Evolutionary conservation across 1,284 basidiomycete species (phyloP), one percentile per base, ranked within the genome.

Genomic region (Rugosomyces carneus): DNA sequence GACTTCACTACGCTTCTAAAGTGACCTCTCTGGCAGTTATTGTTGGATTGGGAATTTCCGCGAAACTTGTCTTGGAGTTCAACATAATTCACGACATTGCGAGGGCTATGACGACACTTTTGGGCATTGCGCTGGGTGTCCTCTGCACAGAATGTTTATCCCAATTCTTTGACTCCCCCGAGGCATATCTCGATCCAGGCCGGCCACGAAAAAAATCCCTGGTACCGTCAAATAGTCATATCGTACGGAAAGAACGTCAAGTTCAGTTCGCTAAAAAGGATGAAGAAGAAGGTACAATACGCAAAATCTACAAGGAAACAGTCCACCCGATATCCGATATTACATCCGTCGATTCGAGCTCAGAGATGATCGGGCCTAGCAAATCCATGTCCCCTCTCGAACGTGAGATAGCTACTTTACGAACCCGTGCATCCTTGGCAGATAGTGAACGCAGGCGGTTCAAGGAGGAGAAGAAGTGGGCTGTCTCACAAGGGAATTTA

Each of bases 381-480:
- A 70, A 75, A 20, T 60, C 69, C 24, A 75, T 83, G 72, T 75
- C 77, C n/a, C 79, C 78, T 9, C 62, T 78, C 35, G 83, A 87
- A 58, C 77, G 81, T 24, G 83, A 87, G 55, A 73, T 89, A 15
- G 80, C 81, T 18, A 69, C 77, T 11, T 71, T 90, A 21, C 75
- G 86, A 42, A 79, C 84, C 36, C 75, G 84, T 29, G 87, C 87
- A 15, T 82, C 83, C 18, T 65, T 88, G 47, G 87, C 88, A 18
- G 88, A 89, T 54, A 87, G 80, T 50, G 86, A 90, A 63, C 78
- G 84, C 26, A 73, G 87, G 38, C 72, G 86, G 45, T 87, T 81
- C 67, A 85, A 81, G 66, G 87, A 90, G 63, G 87, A 90, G 63
- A 74, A 78, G 57, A 87, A 89, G 61, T 90, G 87, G 87, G 87